Conservation (phyloP, 2,329 filamentous ascomycete genomes). For the Microdochium bolleyi region DNA sequence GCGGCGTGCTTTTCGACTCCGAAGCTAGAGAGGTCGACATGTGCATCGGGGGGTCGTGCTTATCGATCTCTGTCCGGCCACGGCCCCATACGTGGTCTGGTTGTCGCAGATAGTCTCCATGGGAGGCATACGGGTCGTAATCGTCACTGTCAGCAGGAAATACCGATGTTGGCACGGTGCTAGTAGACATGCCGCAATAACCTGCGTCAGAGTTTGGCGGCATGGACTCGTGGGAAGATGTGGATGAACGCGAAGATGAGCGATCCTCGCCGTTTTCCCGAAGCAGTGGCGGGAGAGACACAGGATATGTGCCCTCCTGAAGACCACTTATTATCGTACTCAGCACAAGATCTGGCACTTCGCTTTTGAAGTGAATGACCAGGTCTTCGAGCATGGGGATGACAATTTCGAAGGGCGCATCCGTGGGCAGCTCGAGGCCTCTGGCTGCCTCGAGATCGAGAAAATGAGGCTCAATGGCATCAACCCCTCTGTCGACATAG, state of each 20-base stretch:
- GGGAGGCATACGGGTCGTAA: slow-evolving; percentile 37
- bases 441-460: slow-evolving; percentile 6
- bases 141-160: slow-evolving; percentile 23
- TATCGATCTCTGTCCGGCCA: slow-evolving; percentile 1
- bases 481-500: slow-evolving; percentile 31
- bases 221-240: not conserved
- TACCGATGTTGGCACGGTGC: slow-evolving; percentile 6
- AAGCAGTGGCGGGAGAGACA: slow-evolving; percentile 10
- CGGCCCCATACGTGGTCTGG: not conserved
- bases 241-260: not conserved
- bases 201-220: not conserved
- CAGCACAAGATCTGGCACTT: slow-evolving; percentile 30
- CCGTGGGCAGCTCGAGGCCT: slow-evolving; percentile 6
- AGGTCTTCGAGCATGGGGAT: slow-evolving; percentile 48
- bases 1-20: slow-evolving; percentile 15
- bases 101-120: slow-evolving; percentile 10
- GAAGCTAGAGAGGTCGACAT: not conserved
- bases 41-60: not conserved
- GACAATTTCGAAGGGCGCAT: slow-evolving; percentile 29
- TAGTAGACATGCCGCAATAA: not conserved
- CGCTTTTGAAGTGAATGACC: slow-evolving; percentile 44
- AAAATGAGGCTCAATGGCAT: slow-evolving; percentile 17
- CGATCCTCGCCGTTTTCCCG: slow-evolving; percentile 5
- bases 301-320: slow-evolving; percentile 26
- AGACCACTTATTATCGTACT: slow-evolving; percentile 39